Evolutionary conservation across 148 eudicot species (phyloP).

Genomic region (Pouteria glomerata): DNA sequence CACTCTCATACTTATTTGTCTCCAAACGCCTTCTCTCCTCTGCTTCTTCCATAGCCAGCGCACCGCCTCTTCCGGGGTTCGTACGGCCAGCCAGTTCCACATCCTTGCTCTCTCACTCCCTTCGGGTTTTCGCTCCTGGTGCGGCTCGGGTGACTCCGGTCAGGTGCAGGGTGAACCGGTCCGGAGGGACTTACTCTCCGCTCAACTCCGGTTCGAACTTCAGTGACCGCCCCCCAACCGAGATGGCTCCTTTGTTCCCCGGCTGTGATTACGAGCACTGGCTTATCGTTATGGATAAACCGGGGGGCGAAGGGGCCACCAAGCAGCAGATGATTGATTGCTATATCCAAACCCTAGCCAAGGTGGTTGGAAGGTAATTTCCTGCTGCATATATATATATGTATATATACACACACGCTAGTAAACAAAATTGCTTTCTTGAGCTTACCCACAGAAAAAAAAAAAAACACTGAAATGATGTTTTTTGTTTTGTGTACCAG

Average conservation of each 20-base stretch:
- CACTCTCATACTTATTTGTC: slow-evolving; percentile 19
- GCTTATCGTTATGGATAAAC: slow-evolving; percentile 79
- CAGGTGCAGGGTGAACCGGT: slow-evolving; percentile 53
- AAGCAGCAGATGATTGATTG: slow-evolving; percentile 66
- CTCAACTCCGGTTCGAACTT: slow-evolving; percentile 47
- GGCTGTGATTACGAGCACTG: slow-evolving; percentile 84
- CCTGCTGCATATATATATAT: too few relatives aligned
- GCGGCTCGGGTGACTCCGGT: slow-evolving; percentile 25
- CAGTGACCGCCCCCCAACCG: slow-evolving; percentile 70
- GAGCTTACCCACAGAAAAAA: too few relatives aligned
- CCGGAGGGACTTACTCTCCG: slow-evolving; percentile 59
- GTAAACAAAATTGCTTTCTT: too few relatives aligned
- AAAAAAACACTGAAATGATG: background rate
- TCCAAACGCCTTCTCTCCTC: slow-evolving; percentile 42
- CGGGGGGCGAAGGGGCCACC: slow-evolving; percentile 58
- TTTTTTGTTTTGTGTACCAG: too few relatives aligned
- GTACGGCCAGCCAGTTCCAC: slow-evolving; percentile 21
- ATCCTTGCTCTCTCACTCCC: slow-evolving; percentile 27
- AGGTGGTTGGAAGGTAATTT: slow-evolving; percentile 69
- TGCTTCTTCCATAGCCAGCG: slow-evolving; percentile 24
- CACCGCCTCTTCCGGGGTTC: slow-evolving; percentile 26
- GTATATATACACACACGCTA: too few relatives aligned
- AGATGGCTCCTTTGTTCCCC: slow-evolving; percentile 75
- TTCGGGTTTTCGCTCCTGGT: slow-evolving; percentile 18
- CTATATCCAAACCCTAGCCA: slow-evolving; percentile 59